Percentiles rank a stretch among this genome's conserved stretches.
Evolutionary conservation across 768 basidiomycete species (phyloP).

Genomic region (Suillus americanus): DNA sequence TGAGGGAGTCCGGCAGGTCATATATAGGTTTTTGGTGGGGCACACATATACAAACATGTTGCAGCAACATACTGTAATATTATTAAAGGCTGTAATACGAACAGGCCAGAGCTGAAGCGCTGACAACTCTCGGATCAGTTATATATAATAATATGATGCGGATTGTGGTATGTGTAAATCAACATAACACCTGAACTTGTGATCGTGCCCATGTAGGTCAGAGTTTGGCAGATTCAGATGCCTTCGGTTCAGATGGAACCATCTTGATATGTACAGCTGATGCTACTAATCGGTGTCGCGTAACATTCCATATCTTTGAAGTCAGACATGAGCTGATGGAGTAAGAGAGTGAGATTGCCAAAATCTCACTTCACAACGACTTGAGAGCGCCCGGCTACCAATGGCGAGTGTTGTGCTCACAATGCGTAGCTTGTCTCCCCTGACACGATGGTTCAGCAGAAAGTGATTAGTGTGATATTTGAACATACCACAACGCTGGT

Average conservation of each 20-base stretch:
- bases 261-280: slow-evolving; percentile 60
- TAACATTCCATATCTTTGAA: slow-evolving; percentile 56
- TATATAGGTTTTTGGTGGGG: too few species aligned
- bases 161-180: neutral
- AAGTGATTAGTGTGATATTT: neutral
- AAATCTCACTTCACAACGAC: slow-evolving; percentile 46
- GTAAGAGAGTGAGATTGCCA: neutral
- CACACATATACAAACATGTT: too few species aligned
- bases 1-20: too few species aligned
- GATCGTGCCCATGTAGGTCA: slow-evolving; percentile 7
- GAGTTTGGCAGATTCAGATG: slow-evolving; percentile 16
- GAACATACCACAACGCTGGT: slow-evolving; percentile 45
- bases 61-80: too few species aligned
- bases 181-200: neutral
- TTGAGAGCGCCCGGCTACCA: slow-evolving; percentile 47
- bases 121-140: neutral
- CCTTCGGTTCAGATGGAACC: slow-evolving; percentile 37
- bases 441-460: neutral
- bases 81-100: neutral
- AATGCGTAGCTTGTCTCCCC: slow-evolving; percentile 48
- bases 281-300: slow-evolving; percentile 49
- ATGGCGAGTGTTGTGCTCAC: slow-evolving; percentile 52
- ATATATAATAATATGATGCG: neutral
- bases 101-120: neutral
- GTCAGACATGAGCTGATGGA: neutral